Evolutionary conservation across 805 yeast genomes (phyloP), one percentile per base, ranked within the genome.

Genomic region (Wickerhamiella siamensis): DNA sequence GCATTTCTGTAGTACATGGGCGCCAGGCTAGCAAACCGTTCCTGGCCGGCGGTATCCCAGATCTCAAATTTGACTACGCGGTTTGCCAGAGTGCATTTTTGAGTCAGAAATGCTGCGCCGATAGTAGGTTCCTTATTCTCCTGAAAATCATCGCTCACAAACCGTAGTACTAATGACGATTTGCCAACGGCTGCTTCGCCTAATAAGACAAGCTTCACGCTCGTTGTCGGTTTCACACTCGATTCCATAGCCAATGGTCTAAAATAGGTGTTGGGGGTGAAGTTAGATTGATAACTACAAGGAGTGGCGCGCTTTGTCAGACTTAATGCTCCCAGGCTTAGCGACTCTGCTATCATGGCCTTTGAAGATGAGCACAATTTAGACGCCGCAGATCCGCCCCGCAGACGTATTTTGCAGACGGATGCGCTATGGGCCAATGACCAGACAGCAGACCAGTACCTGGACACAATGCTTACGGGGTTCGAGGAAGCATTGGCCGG

Each of bases 181-280:
- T 88, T 88, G 41, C 98, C 98, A 15, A 88, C 98, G 0, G 98
- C 98, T 1, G 96, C 96, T 58, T 88, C 98, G 22, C 98, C 98
- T 36, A 88, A 66, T 33, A 88, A 74, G 6, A 88, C 98, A 43
- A 88, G 71, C 62, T 88, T 88, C 42, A 88, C 94, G 14, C 87
- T 73, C 22, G 81, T 78, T 39, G 79, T 61, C 51, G 77, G 68
- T 51, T 66, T 67, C 36, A 48, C 47, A 16, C 31, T 36, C 4
- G 38, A 24, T 4, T 36, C 38, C 38, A 36, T 36, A n/a, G 20
- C 29, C 29, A 24, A 24, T 8, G 12, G 6, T 6, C 12, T 12
- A 8, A 24, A 24, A 24, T 24, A 12, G 29, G 29, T 24, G 29
- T 6, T 24, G 12, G 12, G n/a, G 6, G 29, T 24, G 12, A 31